phyloP scores from a whole-genome alignment of 1,284 basidiomycete species.

The Apiotrichum laibachii region DNA sequence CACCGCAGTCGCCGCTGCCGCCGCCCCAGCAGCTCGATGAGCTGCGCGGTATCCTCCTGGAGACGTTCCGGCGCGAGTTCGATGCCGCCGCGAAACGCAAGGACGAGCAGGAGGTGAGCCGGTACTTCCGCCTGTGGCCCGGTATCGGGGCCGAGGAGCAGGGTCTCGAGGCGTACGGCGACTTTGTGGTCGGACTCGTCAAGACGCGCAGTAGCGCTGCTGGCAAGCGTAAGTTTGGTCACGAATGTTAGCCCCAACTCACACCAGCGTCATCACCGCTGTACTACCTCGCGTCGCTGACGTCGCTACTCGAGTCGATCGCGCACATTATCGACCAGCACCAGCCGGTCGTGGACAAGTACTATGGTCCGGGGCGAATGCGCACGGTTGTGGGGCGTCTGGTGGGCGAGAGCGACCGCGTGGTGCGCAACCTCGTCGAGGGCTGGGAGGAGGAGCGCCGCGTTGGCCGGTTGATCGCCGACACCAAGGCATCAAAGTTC shows the following conservation, averaged over 20 bases:
- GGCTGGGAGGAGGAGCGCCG: slow-evolving; percentile 86
- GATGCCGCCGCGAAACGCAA: slow-evolving; percentile 67
- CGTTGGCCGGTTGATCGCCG: slow-evolving; percentile 49
- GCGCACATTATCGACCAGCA: slow-evolving; percentile 96
- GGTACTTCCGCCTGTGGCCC: slow-evolving; percentile 96
- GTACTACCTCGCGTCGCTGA: slow-evolving; percentile 82
- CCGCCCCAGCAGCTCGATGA: slow-evolving; percentile 77
- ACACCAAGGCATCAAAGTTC: slow-evolving; percentile 48
- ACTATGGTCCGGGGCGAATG: slow-evolving; percentile 89
- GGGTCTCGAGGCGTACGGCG: slow-evolving; percentile 88
- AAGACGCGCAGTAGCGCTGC: slow-evolving; percentile 69
- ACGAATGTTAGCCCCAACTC: slow-evolving; percentile 9
- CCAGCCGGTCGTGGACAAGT: slow-evolving; percentile 94
- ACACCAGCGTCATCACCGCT: slow-evolving; percentile 75
- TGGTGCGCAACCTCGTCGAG: slow-evolving; percentile 70
- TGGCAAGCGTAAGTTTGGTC: slow-evolving; percentile 66
- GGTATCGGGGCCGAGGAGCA: slow-evolving; percentile 76
- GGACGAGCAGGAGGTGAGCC: slow-evolving; percentile 81
- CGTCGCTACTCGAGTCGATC: slow-evolving; percentile 88
- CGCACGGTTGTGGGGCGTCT: slow-evolving; percentile 71
- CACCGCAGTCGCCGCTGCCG: slow-evolving; percentile 77
- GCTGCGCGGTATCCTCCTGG: slow-evolving; percentile 71
- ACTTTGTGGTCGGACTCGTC: slow-evolving; percentile 88
- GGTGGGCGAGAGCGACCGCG: slow-evolving; percentile 79
- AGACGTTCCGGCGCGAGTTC: slow-evolving; percentile 76